These are phyloP conservation scores for Pythium monospermum DNA, from an alignment of 352 stramenopile genomes.

Conservation along the genomic window DNA sequence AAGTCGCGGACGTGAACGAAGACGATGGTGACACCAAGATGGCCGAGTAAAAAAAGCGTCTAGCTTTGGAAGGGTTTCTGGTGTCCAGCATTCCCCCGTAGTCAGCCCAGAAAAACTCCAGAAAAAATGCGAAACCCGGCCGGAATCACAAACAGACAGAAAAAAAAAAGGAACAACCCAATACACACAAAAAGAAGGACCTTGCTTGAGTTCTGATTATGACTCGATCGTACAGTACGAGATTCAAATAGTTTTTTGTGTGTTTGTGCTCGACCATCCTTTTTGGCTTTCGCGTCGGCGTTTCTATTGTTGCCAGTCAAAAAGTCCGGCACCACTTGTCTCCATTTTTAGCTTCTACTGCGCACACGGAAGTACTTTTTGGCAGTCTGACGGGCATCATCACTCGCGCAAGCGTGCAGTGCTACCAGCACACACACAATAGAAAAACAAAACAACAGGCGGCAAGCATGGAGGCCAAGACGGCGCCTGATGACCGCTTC, in stretches of 20 bases:
- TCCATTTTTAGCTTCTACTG: no score
- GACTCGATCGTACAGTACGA: not conserved
- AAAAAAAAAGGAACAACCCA: not conserved
- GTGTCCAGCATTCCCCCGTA: not conserved
- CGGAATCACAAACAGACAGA: not conserved
- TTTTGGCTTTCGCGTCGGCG: no score
- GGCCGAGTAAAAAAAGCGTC: conserved; percentile 84
- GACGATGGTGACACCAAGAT: conserved; percentile 79
- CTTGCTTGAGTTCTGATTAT: no score
- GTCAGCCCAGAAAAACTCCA: not conserved
- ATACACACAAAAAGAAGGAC: no score
- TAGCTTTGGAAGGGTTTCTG: not conserved
- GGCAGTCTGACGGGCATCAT: no score
- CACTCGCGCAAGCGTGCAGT: no score
- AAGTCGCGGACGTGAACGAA: conserved; percentile 82
- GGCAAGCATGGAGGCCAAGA: conserved; percentile 40
- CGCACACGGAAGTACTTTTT: no score
- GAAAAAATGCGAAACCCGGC: not conserved
- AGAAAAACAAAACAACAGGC: not conserved
- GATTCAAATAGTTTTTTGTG: not conserved
- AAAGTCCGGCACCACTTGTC: no score
- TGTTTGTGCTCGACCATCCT: not conserved
- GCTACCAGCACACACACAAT: no score
- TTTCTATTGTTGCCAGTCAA: no score
- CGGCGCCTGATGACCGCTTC: conserved; percentile 51